These are phyloP conservation scores for Exophiala mesophila DNA, from an alignment of 2,329 filamentous ascomycete genomes.

Conservation along the genomic window DNA sequence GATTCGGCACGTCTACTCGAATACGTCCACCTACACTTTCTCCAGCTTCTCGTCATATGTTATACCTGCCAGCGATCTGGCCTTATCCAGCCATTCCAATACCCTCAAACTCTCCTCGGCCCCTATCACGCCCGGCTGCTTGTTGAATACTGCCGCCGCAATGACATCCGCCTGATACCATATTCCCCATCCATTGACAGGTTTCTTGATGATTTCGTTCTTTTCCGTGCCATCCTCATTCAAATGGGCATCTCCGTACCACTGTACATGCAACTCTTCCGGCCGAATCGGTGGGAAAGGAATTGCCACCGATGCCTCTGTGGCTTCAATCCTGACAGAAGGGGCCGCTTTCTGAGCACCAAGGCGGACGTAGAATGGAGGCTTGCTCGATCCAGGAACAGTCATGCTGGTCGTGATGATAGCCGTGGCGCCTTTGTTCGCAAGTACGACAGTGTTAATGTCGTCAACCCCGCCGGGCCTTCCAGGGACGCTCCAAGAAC, in stretches of 20 bases:
- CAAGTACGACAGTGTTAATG: slow-evolving; percentile 28
- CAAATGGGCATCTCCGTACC: slow-evolving; percentile 27
- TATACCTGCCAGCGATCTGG: slow-evolving; percentile 22
- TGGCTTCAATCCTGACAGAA: slow-evolving; percentile 27
- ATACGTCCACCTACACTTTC: slow-evolving; percentile 7
- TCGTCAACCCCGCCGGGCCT: slow-evolving; percentile 27
- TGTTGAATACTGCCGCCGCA: slow-evolving; percentile 20
- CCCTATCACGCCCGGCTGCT: slow-evolving; percentile 19
- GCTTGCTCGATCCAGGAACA: slow-evolving; percentile 27
- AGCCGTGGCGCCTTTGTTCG: slow-evolving; percentile 15
- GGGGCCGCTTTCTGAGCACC: slow-evolving; percentile 25
- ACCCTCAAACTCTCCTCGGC: slow-evolving; percentile 23
- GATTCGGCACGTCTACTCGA: no score
- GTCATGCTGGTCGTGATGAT: slow-evolving; percentile 30
- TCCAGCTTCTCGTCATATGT: slow-evolving; percentile 19
- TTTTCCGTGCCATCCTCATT: slow-evolving; percentile 27
- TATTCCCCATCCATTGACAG: slow-evolving; percentile 29
- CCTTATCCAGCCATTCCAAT: slow-evolving; percentile 26
- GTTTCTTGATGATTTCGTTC: slow-evolving; percentile 27
- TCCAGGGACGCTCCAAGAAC: slow-evolving; percentile 21
- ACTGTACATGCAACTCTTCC: slow-evolving; percentile 27
- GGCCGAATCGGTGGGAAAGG: slow-evolving; percentile 30
- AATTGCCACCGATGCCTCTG: slow-evolving; percentile 28
- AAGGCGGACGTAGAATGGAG: slow-evolving; percentile 27
- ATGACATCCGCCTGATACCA: slow-evolving; percentile 32